A percentile compares a stretch with the other conserved stretches of the same genome.
phyloP scores from a whole-genome alignment of 805 yeast genomes.

The Candida ascalaphidarum region DNA sequence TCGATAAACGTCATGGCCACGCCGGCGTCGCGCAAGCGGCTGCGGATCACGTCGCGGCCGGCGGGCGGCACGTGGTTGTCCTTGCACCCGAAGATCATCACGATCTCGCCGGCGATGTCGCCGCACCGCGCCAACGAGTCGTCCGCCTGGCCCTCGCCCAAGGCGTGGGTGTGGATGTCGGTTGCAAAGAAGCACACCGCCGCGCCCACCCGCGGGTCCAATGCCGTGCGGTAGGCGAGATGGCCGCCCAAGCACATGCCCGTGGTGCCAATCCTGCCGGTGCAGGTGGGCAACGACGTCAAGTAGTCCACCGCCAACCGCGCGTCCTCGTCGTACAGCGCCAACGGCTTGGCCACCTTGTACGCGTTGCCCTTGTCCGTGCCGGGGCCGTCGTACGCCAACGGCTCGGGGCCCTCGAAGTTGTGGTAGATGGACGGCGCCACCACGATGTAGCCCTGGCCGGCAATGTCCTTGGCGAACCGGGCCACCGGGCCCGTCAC shows the following conservation, averaged over 20 bases:
- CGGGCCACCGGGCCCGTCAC: constrained; percentile 77
- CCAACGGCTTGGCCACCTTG: constrained; percentile 59
- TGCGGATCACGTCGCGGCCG: constrained; percentile 67
- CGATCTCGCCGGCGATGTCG: constrained; percentile 51
- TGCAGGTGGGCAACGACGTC: constrained; percentile 48
- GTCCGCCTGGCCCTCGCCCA: constrained; percentile 58
- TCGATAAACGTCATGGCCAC: constrained; percentile 68
- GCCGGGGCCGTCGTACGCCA: constrained; percentile 63
- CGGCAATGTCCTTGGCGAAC: constrained; percentile 70
- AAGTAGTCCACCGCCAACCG: constrained; percentile 57
- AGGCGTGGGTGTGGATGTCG: constrained; percentile 60
- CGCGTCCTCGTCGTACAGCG: constrained; percentile 71
- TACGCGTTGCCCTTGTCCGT: constrained; percentile 67
- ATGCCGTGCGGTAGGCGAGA: constrained; percentile 61
- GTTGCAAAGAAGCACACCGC: constrained; percentile 75
- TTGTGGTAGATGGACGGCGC: constrained; percentile 77
- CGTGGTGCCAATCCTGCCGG: constrained; percentile 69
- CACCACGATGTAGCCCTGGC: constrained; percentile 72
- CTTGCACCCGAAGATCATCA: constrained; percentile 68
- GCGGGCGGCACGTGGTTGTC: constrained; percentile 76
- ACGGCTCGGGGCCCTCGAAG: constrained; percentile 53
- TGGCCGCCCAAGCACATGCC: constrained; percentile 90
- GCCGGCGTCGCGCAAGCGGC: constrained; percentile 45
- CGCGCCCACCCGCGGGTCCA: constrained; percentile 57
- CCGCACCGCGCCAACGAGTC: constrained; percentile 53